Evolutionary conservation across 1,284 basidiomycete species (phyloP), one percentile per base, ranked within the genome.

Genomic region (Ceratobasidium sp.): DNA sequence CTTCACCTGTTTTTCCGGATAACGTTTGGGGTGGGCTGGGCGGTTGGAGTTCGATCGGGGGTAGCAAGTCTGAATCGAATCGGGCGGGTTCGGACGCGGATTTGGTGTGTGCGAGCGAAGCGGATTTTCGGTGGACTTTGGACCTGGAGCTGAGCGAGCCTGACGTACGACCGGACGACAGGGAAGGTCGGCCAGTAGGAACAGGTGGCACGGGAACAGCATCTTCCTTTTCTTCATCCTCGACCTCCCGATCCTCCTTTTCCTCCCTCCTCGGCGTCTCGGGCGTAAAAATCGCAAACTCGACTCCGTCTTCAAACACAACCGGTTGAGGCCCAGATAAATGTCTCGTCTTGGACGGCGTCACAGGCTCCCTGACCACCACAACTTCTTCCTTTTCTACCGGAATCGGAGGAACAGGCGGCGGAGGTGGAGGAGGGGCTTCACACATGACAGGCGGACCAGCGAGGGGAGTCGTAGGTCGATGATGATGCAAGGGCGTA

Each of bases 1-100:
- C 52, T 44, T 48, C 54, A 6, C 62, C 71, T 13, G 71, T 68
- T 48, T 20, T n/a, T 26, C 15, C 33, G 6, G 66, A 40, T 42
- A 71, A 33, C n/a, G 78, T 59, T 40, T 78, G 40, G 40, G 79
- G 66, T 15, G 79, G 61, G 40, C 75, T 77, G 0, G 79, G 79
- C 9, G 79, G 79, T 28, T 68, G 70, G 10, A 80, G 70, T 44
- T 77, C 78, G 66, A 80, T 80, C 1, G 79, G 79, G 4, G 79
- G 78, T 7, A 80, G 65, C 23, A 79, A 33, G 54, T 75, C 73
- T 6, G 62, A 62, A 4, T 4, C 4, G 5, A 66, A 5, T 0
- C 62, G 28, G 6, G 54, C 10, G 6, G 73, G 73, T 23, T 75
- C 73, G 5, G 73, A 75, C 13, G 54, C 40, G 7, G 73, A 75